Base-by-base conservation (phyloP, 2,329 filamentous ascomycete species). In the Aspergillus sp. region DNA sequence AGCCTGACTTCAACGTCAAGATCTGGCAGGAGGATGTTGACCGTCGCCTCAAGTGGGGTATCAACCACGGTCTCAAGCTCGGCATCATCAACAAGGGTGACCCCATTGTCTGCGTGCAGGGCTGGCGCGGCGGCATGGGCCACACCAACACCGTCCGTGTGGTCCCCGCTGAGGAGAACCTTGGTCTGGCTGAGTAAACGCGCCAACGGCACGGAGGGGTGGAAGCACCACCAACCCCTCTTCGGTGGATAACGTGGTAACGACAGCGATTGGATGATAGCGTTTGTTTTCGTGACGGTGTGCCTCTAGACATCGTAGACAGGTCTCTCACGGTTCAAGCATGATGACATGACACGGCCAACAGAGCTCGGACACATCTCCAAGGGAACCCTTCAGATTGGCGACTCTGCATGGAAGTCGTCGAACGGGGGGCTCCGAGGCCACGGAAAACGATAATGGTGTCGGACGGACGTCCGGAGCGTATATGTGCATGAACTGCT, bases 21-120 rank as follows among this genome's bases (percentile, higher is more conserved):
- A 92, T 95, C 78, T 99, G 94, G 94, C 94, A 99, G 80, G 91
- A 97, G 81, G 93, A 99, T 76, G 94, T 99, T 65, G 94, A 99
- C 78, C 85, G 87, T 73, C 90, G 94, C 71, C 90, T 99, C 76
- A 96, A 93, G 83, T 99, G 93, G 92, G 94, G 90, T 73, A 90
- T 99, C 73, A 79, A 83, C 71, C 85, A 91, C 71, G 94, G 90
- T 64, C 84, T 96, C 67, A 85, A 88, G 76, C 88, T 99, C 42
- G 81, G 85, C 57, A 85, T 94, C 54, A 81, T 95, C 60, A 87
- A 86, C 73, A 85, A 90, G 70, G 90, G 89, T 57, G 89, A 92
- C 64, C 74, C 77, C 57, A 83, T 87, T 52, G 76, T 87, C 64
- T 86, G 83, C 63, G 84, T 87, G 41, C 84, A 87, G 69, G 84